These are phyloP conservation scores for Candida maris DNA, from an alignment of 805 yeast species.

Conservation along the genomic window DNA sequence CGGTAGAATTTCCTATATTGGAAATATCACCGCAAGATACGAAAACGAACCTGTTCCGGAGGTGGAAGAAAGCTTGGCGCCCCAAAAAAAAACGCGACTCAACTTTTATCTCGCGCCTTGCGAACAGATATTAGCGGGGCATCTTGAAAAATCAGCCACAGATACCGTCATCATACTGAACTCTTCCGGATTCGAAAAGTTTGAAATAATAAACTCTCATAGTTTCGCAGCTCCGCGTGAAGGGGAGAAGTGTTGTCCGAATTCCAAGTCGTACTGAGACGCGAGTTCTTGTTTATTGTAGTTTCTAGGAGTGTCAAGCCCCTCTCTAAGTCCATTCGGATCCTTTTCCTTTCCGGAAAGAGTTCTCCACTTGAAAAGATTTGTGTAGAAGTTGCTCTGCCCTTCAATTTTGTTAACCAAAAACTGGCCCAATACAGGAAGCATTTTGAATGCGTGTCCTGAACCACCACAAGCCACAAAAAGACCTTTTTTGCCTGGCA, in stretches of 20 bases:
- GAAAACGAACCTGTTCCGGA: too few species aligned
- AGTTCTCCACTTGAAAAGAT: slow-evolving; percentile 34
- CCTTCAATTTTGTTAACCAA: slow-evolving; percentile 34
- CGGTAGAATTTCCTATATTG: too few species aligned
- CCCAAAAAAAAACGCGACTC: too few species aligned
- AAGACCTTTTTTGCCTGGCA: slow-evolving; percentile 28
- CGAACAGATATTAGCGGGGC: too few species aligned
- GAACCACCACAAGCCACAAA: slow-evolving; percentile 35
- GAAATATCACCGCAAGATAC: too few species aligned
- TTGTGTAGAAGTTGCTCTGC: slow-evolving; percentile 27
- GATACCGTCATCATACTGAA: too few species aligned
- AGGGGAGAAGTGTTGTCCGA: slow-evolving; percentile 3
- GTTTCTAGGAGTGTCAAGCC: slow-evolving; percentile 16
- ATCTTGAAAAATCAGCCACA: too few species aligned
- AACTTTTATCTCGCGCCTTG: too few species aligned
- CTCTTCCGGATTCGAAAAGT: too few species aligned
- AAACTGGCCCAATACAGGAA: slow-evolving; percentile 32
- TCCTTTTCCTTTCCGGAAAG: slow-evolving; percentile 23
- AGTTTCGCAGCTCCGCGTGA: too few species aligned
- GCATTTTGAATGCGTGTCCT: slow-evolving; percentile 35
- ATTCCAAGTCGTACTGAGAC: slow-evolving; percentile 11
- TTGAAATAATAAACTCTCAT: too few species aligned
- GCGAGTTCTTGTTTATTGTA: slow-evolving; percentile 20
- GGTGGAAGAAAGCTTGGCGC: too few species aligned
- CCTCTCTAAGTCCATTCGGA: slow-evolving; percentile 29